Evolutionary conservation across 495 filamentous ascomycete species (phyloP).

Genomic region (Amniculicola lignicola): DNA sequence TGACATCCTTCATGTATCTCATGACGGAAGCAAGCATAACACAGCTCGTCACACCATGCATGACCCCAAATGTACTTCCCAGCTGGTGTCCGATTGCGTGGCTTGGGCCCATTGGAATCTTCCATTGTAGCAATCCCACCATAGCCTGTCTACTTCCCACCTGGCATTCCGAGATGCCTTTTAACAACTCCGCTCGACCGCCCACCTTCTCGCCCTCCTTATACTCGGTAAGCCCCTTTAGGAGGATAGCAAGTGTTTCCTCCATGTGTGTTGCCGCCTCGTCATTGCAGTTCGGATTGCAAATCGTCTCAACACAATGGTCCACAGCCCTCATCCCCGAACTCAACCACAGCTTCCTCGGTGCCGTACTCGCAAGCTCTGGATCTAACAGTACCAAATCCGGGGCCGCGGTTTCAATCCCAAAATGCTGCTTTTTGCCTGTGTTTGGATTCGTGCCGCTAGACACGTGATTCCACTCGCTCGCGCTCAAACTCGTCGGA

Average conservation of each 20-base stretch:
- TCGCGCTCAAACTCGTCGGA: slow-evolving; percentile 5
- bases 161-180: slow-evolving; percentile 14
- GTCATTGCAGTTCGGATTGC: background rate
- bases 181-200: slow-evolving; percentile 1
- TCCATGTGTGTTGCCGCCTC: slow-evolving; percentile 7
- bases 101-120: slow-evolving; percentile 7
- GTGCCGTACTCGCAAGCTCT: background rate
- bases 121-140: slow-evolving; percentile 2
- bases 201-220: background rate
- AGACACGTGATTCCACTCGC: slow-evolving; percentile 4
- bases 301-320: slow-evolving; percentile 14
- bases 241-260: background rate
- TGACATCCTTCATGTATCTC: slow-evolving; percentile 2
- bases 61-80: background rate
- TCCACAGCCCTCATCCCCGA: slow-evolving; percentile 2
- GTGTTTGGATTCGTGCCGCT: background rate
- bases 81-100: slow-evolving; percentile 18
- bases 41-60: slow-evolving; percentile 15
- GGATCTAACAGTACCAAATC: slow-evolving; percentile 14
- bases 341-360: slow-evolving; percentile 12
- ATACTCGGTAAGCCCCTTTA: slow-evolving; percentile 14
- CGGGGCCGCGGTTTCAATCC: background rate
- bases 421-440: slow-evolving; percentile 15
- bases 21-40: slow-evolving; percentile 7
- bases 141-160: slow-evolving; percentile 2